Base-by-base conservation (phyloP, 2,329 filamentous ascomycete species). In the Chaetomium sp. region DNA sequence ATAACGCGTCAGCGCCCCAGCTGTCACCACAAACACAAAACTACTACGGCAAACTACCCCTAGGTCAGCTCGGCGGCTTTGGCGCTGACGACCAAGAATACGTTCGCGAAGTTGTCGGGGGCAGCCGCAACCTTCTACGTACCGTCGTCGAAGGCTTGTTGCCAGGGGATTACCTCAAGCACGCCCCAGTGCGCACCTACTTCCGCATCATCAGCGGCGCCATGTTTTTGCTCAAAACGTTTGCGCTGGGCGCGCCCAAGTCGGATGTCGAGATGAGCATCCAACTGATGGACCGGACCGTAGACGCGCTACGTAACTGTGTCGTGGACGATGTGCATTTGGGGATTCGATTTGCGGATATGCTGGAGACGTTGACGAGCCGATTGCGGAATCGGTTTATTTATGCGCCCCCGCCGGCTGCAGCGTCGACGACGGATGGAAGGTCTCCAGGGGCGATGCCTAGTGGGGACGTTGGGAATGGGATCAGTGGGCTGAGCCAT, bases 251-350 rank as follows among this genome's bases (percentile, higher is more conserved):
- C 14, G 88, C 88, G 1, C 86, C 87, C 1, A 87, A 89, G 64
- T 85, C 85, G 54, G 88, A 94, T 62, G 86, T 92, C 33, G 84
- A 86, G 65, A 78, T 87, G 47, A 89, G 86, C 60, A 86, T 94
- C 35, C 79, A 79, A 6, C 76, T 94, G 34, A 87, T 94, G 76
- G 87, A 91, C 65, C 76, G 80, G 35, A 88, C 87, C 0, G 87
- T 91, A 0, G 78, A 85, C 61, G 88, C 87, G 1, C 77, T 94
- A 38, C 81, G 87, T 14, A 87, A 83, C 62, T 91, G 87, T 59
- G 87, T 91, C 6, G 88, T 92, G 4, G 89, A 94, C 65, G 89
- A 94, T 62, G 88, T 92, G 6, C 89, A 94, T 68, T 78, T 94
- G 4, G 88, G 87, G n/a, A 90, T 88, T 57, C 82, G 88, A 6